phyloP scores from a whole-genome alignment of 202 grass and related monocot genomes.

The Digitaria exilis region DNA sequence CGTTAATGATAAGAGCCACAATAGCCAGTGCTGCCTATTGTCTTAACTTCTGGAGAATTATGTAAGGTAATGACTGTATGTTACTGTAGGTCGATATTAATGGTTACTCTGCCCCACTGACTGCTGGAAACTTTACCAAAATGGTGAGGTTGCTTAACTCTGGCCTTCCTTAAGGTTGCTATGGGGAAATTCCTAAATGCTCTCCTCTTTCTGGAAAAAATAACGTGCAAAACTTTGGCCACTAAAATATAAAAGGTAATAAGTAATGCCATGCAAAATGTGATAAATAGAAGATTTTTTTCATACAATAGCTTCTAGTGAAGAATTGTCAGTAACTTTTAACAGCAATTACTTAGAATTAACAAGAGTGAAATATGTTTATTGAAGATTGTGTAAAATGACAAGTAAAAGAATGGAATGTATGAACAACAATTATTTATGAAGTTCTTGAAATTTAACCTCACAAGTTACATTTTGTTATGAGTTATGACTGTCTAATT shows the following conservation, averaged over 20 bases:
- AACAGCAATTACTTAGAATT: background rate
- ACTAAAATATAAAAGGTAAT: background rate
- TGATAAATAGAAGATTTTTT: background rate
- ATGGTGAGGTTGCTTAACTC: slow-evolving; percentile 76
- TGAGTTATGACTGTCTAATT: background rate
- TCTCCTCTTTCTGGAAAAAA: background rate
- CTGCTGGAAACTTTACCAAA: slow-evolving; percentile 85
- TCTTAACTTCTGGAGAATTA: background rate
- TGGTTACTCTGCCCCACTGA: slow-evolving; percentile 88
- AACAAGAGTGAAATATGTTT: background rate
- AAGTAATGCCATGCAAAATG: background rate
- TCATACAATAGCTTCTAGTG: background rate
- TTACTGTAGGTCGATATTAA: slow-evolving; percentile 71
- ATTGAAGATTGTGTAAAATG: background rate
- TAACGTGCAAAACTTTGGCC: background rate
- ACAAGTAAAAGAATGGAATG: background rate
- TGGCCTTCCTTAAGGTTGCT: background rate
- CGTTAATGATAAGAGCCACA: background rate
- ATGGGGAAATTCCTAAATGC: slow-evolving; percentile 14
- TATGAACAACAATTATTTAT: background rate
- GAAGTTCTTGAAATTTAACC: background rate
- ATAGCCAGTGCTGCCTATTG: background rate
- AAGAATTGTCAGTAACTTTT: slow-evolving; percentile 3
- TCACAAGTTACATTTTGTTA: background rate
- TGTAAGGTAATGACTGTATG: slow-evolving; percentile 28